Conservation (phyloP, 139 green algal genomes). For the Chlamydomonas sphaeroides region DNA sequence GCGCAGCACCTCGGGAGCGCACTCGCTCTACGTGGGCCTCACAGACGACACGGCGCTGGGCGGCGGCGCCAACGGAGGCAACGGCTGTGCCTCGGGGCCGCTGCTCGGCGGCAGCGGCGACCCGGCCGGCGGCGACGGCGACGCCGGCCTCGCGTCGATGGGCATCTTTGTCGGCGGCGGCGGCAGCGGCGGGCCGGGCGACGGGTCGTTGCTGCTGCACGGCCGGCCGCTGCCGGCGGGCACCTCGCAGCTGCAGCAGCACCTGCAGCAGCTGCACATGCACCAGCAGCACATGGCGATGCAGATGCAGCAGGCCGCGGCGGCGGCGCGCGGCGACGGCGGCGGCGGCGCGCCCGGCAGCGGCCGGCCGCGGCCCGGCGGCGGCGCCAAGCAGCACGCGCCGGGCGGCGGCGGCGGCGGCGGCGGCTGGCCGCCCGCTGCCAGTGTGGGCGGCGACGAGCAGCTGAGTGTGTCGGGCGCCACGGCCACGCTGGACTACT, state of each 20-base stretch:
- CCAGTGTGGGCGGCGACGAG: too few species aligned
- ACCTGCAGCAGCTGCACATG: conserved; percentile 42
- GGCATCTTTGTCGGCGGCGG: neutral
- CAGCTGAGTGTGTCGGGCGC: too few species aligned
- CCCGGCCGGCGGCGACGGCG: too few species aligned
- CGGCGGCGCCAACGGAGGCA: neutral
- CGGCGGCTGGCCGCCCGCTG: too few species aligned
- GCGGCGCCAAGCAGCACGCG: too few species aligned
- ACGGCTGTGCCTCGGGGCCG: too few species aligned
- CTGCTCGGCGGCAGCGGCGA: too few species aligned
- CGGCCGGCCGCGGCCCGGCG: too few species aligned
- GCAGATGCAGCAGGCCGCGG: neutral
- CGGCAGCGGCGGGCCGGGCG: neutral
- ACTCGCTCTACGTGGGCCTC: neutral
- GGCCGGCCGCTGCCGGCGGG: conserved; percentile 12
- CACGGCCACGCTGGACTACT: too few species aligned
- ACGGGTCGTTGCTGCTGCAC: neutral
- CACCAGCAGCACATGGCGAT: conserved; percentile 29
- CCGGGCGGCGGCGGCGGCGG: too few species aligned
- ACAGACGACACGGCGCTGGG: neutral
- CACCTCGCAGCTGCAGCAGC: conserved; percentile 45
- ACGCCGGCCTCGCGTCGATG: neutral
- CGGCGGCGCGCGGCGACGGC: too few species aligned
- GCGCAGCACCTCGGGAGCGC: neutral
- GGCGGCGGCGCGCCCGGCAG: too few species aligned